Conservation (phyloP, 2,329 filamentous ascomycete species). For the Trichoderma sp. region DNA sequence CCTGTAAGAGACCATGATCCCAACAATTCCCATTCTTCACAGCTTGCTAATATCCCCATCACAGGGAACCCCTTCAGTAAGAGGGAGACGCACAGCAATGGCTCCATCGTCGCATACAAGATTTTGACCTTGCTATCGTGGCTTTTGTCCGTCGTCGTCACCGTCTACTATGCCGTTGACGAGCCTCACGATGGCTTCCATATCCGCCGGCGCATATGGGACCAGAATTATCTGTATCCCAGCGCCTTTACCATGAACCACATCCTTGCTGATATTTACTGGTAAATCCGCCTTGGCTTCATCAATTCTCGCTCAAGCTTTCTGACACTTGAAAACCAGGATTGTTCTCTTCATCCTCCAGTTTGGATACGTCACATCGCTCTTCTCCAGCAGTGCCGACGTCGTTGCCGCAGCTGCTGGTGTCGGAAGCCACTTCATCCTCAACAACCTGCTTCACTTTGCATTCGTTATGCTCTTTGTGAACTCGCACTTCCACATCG, state of each 20-base stretch:
- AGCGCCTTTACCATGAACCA: conserved; percentile 77
- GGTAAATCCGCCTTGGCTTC: conserved; percentile 44
- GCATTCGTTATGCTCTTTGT: conserved; percentile 83
- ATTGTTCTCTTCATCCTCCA: conserved; percentile 73
- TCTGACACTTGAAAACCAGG: conserved; percentile 42
- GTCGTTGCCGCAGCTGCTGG: conserved; percentile 68
- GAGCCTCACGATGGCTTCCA: conserved; percentile 60
- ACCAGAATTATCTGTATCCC: conserved; percentile 62
- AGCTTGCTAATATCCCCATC: not conserved
- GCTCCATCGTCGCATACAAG: conserved; percentile 70
- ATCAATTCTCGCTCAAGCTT: too few species aligned
- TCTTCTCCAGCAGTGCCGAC: conserved; percentile 66
- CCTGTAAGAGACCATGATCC: conserved; percentile 12
- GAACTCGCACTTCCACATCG: conserved; percentile 69
- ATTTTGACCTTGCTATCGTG: conserved; percentile 71
- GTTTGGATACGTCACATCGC: conserved; percentile 69
- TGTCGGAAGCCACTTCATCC: conserved; percentile 79
- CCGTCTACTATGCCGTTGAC: conserved; percentile 71
- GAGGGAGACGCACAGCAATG: conserved; percentile 62
- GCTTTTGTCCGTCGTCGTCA: conserved; percentile 68
- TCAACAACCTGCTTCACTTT: conserved; percentile 80
- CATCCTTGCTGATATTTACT: conserved; percentile 68
- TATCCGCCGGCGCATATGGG: conserved; percentile 67
- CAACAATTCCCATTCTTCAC: not conserved
- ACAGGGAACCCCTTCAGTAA: conserved; percentile 74